Conservation (phyloP, 495 filamentous ascomycete genomes). For the Trichoderma parareesei region DNA sequence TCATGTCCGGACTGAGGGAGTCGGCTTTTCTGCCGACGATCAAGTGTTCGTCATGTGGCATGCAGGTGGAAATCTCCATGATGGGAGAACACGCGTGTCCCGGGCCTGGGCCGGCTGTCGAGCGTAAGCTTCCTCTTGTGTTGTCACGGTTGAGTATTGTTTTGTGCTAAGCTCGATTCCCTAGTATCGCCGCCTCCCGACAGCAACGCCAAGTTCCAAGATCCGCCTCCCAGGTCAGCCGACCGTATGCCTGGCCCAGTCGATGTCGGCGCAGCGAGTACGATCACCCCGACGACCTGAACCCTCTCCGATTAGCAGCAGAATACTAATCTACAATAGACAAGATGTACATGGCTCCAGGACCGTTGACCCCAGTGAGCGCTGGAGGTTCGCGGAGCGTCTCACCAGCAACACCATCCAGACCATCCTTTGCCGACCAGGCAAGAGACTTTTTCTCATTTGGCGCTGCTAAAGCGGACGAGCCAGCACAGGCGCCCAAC, state of each 20-base stretch:
- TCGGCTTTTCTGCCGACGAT: conserved; percentile 79
- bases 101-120: conserved; percentile 22
- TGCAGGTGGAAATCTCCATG: conserved; percentile 76
- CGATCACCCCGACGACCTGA: not conserved
- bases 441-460: conserved; percentile 33
- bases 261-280: conserved; percentile 52
- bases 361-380: conserved; percentile 55
- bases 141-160: not conserved
- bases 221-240: conserved; percentile 13
- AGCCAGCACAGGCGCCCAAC: conserved; percentile 20
- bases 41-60: conserved; percentile 88
- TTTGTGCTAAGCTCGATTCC: not conserved
- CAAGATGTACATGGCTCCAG: conserved; percentile 48
- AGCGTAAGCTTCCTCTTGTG: conserved; percentile 24
- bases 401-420: conserved; percentile 48
- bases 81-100: conserved; percentile 88
- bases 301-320: not conserved
- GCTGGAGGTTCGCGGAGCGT: conserved; percentile 45
- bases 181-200: conserved; percentile 25
- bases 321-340: conserved; percentile 35
- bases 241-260: conserved; percentile 37
- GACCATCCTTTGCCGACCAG: conserved; percentile 27
- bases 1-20: conserved; percentile 26
- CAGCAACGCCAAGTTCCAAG: conserved; percentile 29
- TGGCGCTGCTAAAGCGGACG: conserved; percentile 24